Base-by-base conservation (phyloP, 1,284 basidiomycete species). In the Tilletia caries region DNA sequence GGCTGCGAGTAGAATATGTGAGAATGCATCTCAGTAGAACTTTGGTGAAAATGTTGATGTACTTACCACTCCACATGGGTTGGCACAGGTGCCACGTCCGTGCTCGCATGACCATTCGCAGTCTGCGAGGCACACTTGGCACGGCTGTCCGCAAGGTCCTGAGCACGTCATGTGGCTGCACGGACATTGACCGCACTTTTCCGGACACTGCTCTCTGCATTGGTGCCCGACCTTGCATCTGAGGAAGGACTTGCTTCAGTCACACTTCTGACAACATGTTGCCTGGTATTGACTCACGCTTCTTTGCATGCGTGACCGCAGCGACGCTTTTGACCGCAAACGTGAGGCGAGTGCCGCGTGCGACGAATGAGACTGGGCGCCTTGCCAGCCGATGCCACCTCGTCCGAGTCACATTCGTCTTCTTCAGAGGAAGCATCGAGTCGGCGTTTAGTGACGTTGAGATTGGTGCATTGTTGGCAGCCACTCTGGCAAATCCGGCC, bases 31-130 rank as follows among this genome's bases (percentile, higher is more conserved):
- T 12, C 20, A 23, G 48, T 27, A 8, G 6, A 8, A 50, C n/a
- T n/a, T 50, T n/a, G 20, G n/a, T 44, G 10, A 50, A 12, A 50
- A 8, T n/a, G n/a, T 20, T n/a, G 15, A 4, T 43, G 32, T 6
- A 85, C 88, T 84, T 70, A 90, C 90, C 23, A 89, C 89, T 15
- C 89, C 89, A 75, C 91, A 91, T 0, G 89, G 87, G n/a, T 90
- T 86, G 1, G 87, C 87, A 70, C 90, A 91, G 1, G 68, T 64
- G 32, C 86, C 76, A 71, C 90, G 72, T 75, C 90, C 91, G 8
- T 64, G 76, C 88, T 87, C 88, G 65, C 32, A 48, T 0, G 85
- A 82, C 71, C 89, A 86, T 75, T 88, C 86, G 78, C 91, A 91
- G 0, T 89, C 89, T 0, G 87, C 85, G 76, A 91, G 91, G 0